Evolutionary conservation across 2,329 filamentous ascomycete genomes (phyloP), one percentile per base, ranked within the genome.

Genomic region (Alternaria incomplexa): DNA sequence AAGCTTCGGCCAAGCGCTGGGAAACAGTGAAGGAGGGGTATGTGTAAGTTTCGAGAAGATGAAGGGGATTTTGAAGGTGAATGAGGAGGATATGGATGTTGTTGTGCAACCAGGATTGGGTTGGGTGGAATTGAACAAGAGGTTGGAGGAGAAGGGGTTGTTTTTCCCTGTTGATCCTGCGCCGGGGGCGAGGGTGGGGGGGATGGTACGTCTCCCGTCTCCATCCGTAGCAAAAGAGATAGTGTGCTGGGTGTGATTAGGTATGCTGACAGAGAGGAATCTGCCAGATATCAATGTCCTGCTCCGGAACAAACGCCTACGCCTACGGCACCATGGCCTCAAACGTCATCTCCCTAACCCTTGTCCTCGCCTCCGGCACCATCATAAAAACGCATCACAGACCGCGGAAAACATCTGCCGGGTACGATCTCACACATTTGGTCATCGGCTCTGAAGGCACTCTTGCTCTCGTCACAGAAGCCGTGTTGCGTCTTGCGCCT

Each of bases 111-210:
- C 87, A 66, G 92, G 91, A 1, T 85, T 97, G 12, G 92, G 92
- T 2, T 97, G 93, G 93, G 91, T 96, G 80, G 79, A 87, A 6
- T 82, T 97, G 46, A 97, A 97, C 75, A 91, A 93, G 71, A 83
- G 89, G 61, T 85, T 97, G 22, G 56, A 67, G 61, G 83, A 90
- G 58, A 73, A 76, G 25, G 91, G 91, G 10, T 85, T 97, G 4
- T 97, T 96, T 83, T 97, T 97, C 81, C 93, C 93, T 11, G 93
- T 93, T 0, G 93, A 97, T 81, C 93, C 93, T n/a, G 93, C 93
- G 56, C 93, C 93, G 26, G 93, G 93, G 8, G 93, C 93, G 61
- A 92, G 91, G 88, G 96, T 97, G 72, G 93, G 93, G 57, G 93
- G 93, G 45, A 93, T 93, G 91, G 88, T 93, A 54, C 9, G 25